phyloP scores from a whole-genome alignment of 306 rosid genomes.

The Acacia melanoxylon region DNA sequence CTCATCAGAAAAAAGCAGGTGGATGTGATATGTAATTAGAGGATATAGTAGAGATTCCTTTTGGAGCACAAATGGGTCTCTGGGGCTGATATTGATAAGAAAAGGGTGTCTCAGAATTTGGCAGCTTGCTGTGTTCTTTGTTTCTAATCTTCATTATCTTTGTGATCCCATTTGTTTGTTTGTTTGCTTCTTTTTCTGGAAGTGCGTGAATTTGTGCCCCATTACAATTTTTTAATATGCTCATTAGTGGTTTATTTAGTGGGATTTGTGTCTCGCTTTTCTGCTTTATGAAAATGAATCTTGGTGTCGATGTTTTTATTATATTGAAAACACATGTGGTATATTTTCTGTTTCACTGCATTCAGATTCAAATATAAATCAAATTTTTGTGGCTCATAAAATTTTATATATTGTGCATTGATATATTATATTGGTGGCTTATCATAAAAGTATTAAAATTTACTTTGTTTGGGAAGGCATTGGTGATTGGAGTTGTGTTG shows the following conservation, averaged over 20 bases:
- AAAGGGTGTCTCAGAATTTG: conserved; percentile 51
- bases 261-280: neutral
- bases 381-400: too few species aligned
- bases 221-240: neutral
- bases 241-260: neutral
- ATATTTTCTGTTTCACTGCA: neutral
- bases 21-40: neutral
- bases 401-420: too few species aligned
- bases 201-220: neutral
- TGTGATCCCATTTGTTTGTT: conserved; percentile 14
- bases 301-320: neutral
- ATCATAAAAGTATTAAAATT: neutral
- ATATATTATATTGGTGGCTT: neutral
- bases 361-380: neutral
- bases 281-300: neutral
- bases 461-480: neutral
- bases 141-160: conserved; percentile 40
- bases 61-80: conserved; percentile 25
- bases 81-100: conserved; percentile 11
- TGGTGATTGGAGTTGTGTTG: neutral
- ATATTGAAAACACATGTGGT: neutral
- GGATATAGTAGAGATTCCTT: conserved; percentile 52
- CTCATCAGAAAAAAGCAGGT: neutral
- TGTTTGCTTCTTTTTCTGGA: neutral
- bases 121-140: conserved; percentile 58